Base-by-base conservation (phyloP, 108 stramenopile genomes). In the Epithemia pelagica region DNA sequence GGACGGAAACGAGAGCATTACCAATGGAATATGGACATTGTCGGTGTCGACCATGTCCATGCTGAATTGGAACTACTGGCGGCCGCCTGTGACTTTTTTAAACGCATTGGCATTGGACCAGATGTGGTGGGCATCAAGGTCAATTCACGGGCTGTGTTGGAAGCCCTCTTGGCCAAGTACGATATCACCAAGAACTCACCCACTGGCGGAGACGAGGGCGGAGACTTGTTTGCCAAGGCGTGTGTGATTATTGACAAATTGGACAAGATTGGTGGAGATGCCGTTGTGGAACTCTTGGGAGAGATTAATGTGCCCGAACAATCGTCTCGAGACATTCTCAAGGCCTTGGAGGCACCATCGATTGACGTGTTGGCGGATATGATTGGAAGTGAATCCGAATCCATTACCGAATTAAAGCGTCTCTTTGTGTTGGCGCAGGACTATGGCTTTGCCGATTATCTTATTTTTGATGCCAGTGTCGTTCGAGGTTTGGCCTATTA, bases 191-290 rank as follows among this genome's bases (percentile, higher is more conserved):
- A 79, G 68, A 15, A 15, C 5, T 69, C 67, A 2, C 25, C 57
- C 23, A 30, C 61, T 5, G 22, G 10, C 28, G 64, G 65, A 33
- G 58, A 30, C 0, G 69, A 73, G 20, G 70, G 71, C 15, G 90
- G 88, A 61, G 91, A 93, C 24, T 89, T 91, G 37, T 96, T 95
- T 81, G 95, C 95, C 19, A 87, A 87, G 22, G 87, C 94, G 2
- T 97, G 96, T 79, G 95, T 98, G 51, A 83, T 98, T 68, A 92
- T 98, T 31, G 98, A 98, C 77, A 98, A 98, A 79, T 80, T 98
- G 5, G 98, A 98, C 66, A 98, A 98, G 89, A 85, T 96, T 62
- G 93, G 91, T 53, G 67, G 93, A 3, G 85, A 85, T 32, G 93
- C 90, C 28, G 89, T 97, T 32, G 84, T 85, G 64, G 84, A 71